Evolutionary conservation across 2,329 filamentous ascomycete genomes (phyloP), one percentile per base, ranked within the genome.

Genomic region (Xylariaceae sp.): DNA sequence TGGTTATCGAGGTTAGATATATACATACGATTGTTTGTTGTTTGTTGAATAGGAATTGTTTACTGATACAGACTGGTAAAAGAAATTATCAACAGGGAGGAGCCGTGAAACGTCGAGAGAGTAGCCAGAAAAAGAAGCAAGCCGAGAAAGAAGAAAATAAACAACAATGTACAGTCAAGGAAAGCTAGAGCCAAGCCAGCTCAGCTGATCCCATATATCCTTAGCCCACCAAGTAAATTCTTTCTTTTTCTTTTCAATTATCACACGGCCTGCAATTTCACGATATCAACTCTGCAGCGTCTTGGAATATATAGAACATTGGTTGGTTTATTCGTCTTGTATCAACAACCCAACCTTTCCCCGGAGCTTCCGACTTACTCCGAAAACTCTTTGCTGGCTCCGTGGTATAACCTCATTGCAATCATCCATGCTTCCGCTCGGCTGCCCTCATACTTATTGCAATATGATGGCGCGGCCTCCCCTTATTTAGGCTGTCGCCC

Each of bases 351-450:
- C 63, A 65, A 63, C 63, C 63, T 57, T 59, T 49, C 45, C 44
- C 44, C 47, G 52, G 61, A 62, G 59, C 50, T 53, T 61, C 48
- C 37, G 51, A 50, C 56, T 52, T 51, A 48, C 60, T 59, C 57
- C 60, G 56, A 53, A 57, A 50, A 59, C 53, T 39, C 55, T 56
- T 42, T 45, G 49, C 58, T 58, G 49, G 49, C 56, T 59, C 58
- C 58, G 56, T 65, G 66, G 62, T 66, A 67, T 66, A 66, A 63
- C 60, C 58, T 64, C 62, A 51, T 66, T 66, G 61, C 63, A 60
- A 61, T 63, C 63, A 54, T 64, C 65, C 62, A 53, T 62, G 52
- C 60, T 61, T 48, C 60, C 51, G 45, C 56, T 57, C 58, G 56
- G 54, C 59, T 52, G 52, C 59, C 58, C 57, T 60, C 62, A 56